Evolutionary conservation across 2,329 filamentous ascomycete genomes (phyloP), one percentile per base, ranked within the genome.

Genomic region (Penicillium psychrosexuale): DNA sequence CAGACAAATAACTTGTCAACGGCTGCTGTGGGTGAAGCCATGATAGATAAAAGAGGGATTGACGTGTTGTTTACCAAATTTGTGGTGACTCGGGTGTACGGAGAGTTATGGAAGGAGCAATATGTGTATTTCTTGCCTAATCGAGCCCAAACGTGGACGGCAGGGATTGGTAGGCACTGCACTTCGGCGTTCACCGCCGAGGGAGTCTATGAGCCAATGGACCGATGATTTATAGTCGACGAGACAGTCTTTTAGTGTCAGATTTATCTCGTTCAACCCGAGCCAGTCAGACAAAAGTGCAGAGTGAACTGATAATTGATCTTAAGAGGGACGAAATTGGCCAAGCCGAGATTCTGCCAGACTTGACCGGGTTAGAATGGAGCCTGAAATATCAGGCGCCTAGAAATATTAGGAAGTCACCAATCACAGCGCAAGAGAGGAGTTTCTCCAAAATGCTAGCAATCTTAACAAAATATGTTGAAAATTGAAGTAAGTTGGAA

Each of bases 1-100:
- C 52, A 55, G 27, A 51, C 8, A 34, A 55, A 55, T 28, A 19
- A 42, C 22, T 49, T 53, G n/a, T 53, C 44, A 12, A n/a, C 36
- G 33, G 28, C 13, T 17, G 31, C 13, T n/a, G 38, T 43, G n/a
- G 27, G n/a, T 17, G 37, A 42, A 24, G 27, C 19, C 51, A 53
- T 53, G 36, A 42, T 53, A 31, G 8, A 31, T 3, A 19, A 13
- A 27, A 34, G 19, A 40, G 9, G 9, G 9, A 33, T 22, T 34
- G 28, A 19, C n/a, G 15, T 15, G 27, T 39, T 17, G 9, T 33
- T 24, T 49, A 3, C 8, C 9, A 30, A 30, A 6, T 34, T 12
- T 13, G 28, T 30, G 8, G 31, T 3, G 9, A 38, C 8, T 22
- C 7, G 17, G 11, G 8, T 45, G 43, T 24, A 22, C 11, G 4